Evolutionary conservation across 1,284 basidiomycete genomes (phyloP).

Genomic region (Heterobasidion annosum): DNA sequence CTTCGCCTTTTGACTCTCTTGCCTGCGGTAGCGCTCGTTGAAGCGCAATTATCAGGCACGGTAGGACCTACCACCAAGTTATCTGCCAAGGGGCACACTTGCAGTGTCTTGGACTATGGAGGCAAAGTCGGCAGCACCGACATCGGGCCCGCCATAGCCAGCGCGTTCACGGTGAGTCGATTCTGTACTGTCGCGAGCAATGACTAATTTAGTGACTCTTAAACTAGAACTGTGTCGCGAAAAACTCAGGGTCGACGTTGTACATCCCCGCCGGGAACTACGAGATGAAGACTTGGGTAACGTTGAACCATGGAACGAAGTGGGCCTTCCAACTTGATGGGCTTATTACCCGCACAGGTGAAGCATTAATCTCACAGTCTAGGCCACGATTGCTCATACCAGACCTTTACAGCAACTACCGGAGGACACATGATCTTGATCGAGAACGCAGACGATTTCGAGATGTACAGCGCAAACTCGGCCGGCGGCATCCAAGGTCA

Average conservation of each 20-base stretch:
- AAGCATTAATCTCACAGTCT: background rate
- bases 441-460: slow-evolving; percentile 25
- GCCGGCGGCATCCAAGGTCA: slow-evolving; percentile 25
- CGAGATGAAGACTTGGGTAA: slow-evolving; percentile 22
- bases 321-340: slow-evolving; percentile 26
- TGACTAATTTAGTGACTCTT: background rate
- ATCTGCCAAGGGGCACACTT: slow-evolving; percentile 17
- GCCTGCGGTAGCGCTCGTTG: background rate
- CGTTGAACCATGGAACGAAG: slow-evolving; percentile 18
- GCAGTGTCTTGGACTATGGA: slow-evolving; percentile 24
- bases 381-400: background rate
- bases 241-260: slow-evolving; percentile 19
- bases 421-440: slow-evolving; percentile 24
- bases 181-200: background rate
- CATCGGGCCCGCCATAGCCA: slow-evolving; percentile 24
- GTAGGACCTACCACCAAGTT: slow-evolving; percentile 21
- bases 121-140: slow-evolving; percentile 21
- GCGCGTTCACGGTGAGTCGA: slow-evolving; percentile 15
- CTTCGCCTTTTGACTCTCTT: background rate
- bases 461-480: slow-evolving; percentile 26
- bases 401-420: slow-evolving; percentile 5
- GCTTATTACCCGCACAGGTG: slow-evolving; percentile 21
- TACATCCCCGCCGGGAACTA: slow-evolving; percentile 22
- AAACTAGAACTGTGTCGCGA: slow-evolving; percentile 17
- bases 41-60: slow-evolving; percentile 18